Evolutionary conservation across 1,284 basidiomycete genomes (phyloP).

Genomic region (Trichosporon faecale): DNA sequence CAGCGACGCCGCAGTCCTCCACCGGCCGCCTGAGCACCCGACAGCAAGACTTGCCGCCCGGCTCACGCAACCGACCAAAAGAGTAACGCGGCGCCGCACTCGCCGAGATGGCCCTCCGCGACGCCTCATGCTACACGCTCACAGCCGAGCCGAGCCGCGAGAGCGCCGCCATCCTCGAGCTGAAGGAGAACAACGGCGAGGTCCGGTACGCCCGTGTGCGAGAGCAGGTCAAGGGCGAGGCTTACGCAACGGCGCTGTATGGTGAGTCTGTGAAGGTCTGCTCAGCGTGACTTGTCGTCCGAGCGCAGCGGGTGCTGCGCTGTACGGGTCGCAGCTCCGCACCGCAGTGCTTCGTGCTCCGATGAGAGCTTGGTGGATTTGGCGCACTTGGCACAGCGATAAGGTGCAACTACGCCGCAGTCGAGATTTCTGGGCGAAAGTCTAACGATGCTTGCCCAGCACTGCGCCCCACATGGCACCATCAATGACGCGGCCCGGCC

Average conservation of each 20-base stretch:
- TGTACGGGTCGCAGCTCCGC: too few relatives aligned
- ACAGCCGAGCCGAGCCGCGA: constrained; percentile 24
- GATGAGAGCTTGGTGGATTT: not conserved
- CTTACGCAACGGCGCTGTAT: constrained; percentile 38
- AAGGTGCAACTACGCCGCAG: not conserved
- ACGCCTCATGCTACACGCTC: constrained; percentile 42
- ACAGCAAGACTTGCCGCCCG: not conserved
- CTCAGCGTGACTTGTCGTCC: not conserved
- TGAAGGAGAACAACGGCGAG: constrained; percentile 32
- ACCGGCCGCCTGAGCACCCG: not conserved
- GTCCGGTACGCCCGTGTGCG: constrained; percentile 38
- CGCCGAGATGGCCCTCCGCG: constrained; percentile 40
- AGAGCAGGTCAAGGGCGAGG: constrained; percentile 34
- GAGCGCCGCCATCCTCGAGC: constrained; percentile 32
- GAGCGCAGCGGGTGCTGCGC: too few relatives aligned
- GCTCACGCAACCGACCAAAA: not conserved
- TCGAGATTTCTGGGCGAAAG: not conserved
- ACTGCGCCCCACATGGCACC: not conserved
- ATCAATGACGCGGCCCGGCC: not conserved
- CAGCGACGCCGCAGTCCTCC: too few relatives aligned
- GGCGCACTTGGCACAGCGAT: not conserved
- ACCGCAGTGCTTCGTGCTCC: too few relatives aligned
- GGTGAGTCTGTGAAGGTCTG: constrained; percentile 29
- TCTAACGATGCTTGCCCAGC: not conserved
- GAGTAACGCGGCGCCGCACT: not conserved